Evolutionary conservation across 148 eudicot genomes (phyloP).

Genomic region (Cornus kousa): DNA sequence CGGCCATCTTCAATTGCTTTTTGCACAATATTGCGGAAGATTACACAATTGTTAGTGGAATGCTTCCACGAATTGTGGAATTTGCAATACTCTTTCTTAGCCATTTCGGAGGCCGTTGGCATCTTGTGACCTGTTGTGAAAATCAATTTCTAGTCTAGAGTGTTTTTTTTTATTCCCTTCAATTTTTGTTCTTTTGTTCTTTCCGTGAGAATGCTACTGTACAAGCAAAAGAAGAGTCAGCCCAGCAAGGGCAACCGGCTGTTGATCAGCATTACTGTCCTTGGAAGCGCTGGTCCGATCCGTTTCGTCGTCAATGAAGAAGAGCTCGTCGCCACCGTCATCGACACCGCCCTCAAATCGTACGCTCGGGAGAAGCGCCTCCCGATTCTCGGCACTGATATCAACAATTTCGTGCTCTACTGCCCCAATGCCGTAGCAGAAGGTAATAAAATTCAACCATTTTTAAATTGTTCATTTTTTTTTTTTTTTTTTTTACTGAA

Average conservation of each 20-base stretch:
- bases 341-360: conserved; percentile 31
- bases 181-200: neutral
- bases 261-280: conserved; percentile 35
- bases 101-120: too few relatives aligned
- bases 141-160: too few relatives aligned
- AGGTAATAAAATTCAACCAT: conserved; percentile 14
- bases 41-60: too few relatives aligned
- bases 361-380: conserved; percentile 54
- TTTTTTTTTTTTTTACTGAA: neutral
- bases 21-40: too few relatives aligned
- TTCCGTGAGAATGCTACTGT: conserved; percentile 30
- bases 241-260: conserved; percentile 20
- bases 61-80: too few relatives aligned
- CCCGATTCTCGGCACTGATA: conserved; percentile 41
- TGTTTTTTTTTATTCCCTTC: neutral
- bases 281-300: conserved; percentile 58
- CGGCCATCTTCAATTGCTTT: too few relatives aligned
- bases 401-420: conserved; percentile 32
- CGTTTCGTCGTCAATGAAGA: conserved; percentile 41
- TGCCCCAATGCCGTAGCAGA: conserved; percentile 36
- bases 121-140: too few relatives aligned
- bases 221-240: conserved; percentile 52
- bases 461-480: neutral
- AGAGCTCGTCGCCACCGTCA: conserved; percentile 29
- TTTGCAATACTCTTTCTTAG: too few relatives aligned